Base-by-base conservation (phyloP, 306 rosid genomes). In the Inga oerstediana region DNA sequence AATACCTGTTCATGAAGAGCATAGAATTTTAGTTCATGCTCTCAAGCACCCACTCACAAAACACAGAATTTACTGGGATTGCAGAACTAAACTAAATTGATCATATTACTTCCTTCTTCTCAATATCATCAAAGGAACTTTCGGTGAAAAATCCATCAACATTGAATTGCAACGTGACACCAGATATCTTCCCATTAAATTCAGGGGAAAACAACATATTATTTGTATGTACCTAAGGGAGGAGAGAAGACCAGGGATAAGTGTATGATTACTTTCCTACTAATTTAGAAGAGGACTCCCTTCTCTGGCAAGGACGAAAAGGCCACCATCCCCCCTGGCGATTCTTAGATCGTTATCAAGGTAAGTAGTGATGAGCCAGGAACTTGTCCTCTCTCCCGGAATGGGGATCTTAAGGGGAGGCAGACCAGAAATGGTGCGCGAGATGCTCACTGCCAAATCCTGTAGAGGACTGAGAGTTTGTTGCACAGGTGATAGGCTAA, bases 311-410 rank as follows among this genome's bases (percentile, higher is more conserved):
- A 96, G 97, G 80, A 96, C 84, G 82, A 96, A 96, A 66, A 96
- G 89, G 84, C 99, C 99, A 4, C 98, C 99, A 76, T 96, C 99
- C 4, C 99, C 99, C 86, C 92, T 93, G 14, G 99, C 93, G 88
- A 95, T 93, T 79, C 99, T 87, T 14, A 95, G 84, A 86, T 93
- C 99, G 75, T 82, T 41, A 52, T 96, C 99, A 72, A 96, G 98
- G 82, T 89, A 96, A 3, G 99, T 90, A 77, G 84, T 91, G 62
- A 96, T 85, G 73, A 96, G 98, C 99, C 99, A 96, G 4, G 98
- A 96, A 69, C 86, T 86, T 44, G 90, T 89, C 90, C 95, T 90
- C 75, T 92, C 97, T 4, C 99, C 97, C 4, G 98, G 99, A 79
- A 94, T 91, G 79, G 97, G 93, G 86, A 96, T 71, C 85, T 88